A percentile compares a stretch with the other conserved stretches of the same genome.
These are phyloP conservation scores for Botryococcus braunii DNA, from an alignment of 163 green algal genomes.

Conservation along the genomic window DNA sequence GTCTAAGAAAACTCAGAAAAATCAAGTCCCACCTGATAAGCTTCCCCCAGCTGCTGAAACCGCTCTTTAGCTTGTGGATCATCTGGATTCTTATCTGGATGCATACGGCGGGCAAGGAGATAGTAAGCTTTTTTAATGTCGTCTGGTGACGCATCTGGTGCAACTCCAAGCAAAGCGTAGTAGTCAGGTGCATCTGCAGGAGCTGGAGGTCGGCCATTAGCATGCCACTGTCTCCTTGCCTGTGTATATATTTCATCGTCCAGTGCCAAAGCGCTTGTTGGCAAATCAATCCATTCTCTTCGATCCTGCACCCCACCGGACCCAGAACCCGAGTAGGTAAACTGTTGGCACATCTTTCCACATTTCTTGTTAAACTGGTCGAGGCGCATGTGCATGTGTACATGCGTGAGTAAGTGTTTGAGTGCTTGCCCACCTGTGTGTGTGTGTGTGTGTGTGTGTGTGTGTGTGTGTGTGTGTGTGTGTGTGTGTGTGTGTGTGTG, in stretches of 20 bases:
- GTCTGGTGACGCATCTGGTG: conserved; percentile 17
- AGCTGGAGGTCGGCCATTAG: conserved; percentile 2
- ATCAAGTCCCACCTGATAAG: conserved; percentile 53
- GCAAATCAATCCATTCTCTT: conserved; percentile 44
- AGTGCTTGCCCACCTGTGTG: not conserved
- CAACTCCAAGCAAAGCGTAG: conserved; percentile 72
- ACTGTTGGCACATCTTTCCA: not conserved
- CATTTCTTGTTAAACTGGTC: not conserved
- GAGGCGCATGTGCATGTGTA: not conserved
- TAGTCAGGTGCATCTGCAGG: conserved; percentile 23
- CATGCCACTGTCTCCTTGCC: conserved; percentile 8
- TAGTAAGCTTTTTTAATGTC: conserved; percentile 93
- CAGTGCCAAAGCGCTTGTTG: conserved; percentile 25
- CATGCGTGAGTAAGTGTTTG: not conserved
- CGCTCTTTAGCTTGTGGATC: conserved; percentile 61
- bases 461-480: too few relatives aligned
- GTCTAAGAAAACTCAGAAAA: not conserved
- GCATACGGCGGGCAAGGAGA: conserved; percentile 59
- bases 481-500: too few relatives aligned
- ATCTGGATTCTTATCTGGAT: conserved; percentile 91
- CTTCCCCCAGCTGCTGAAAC: conserved; percentile 86
- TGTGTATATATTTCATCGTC: conserved; percentile 26
- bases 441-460: too few relatives aligned
- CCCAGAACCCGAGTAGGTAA: not conserved
- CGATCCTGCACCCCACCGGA: not conserved